Evolutionary conservation across 2,329 filamentous ascomycete species (phyloP).

Genomic region (Curvularia lunata): DNA sequence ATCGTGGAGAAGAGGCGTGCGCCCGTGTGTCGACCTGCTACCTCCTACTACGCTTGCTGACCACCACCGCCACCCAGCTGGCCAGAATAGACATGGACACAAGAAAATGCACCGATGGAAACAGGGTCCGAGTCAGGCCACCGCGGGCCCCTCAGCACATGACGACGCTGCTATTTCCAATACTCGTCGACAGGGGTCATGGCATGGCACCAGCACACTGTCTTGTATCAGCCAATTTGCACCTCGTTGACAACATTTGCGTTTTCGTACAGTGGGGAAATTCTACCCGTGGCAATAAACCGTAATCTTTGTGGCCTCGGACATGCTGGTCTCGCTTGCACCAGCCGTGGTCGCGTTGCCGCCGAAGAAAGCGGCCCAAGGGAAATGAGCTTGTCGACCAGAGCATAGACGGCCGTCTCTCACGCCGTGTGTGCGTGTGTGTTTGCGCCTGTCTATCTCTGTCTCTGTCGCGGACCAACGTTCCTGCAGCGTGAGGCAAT

Average conservation of each 20-base stretch:
- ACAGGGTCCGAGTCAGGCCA: constrained; percentile 13
- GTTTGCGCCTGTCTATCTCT: not conserved
- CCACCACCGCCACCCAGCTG: constrained; percentile 8
- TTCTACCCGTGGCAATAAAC: constrained; percentile 36
- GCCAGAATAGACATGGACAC: constrained; percentile 6
- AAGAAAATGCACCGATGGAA: constrained; percentile 14
- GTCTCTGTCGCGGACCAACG: constrained; percentile 27
- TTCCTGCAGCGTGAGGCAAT: constrained; percentile 50
- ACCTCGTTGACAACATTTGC: constrained; percentile 27
- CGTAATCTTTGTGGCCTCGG: constrained; percentile 44
- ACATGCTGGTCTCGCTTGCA: constrained; percentile 16
- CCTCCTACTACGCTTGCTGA: constrained; percentile 22
- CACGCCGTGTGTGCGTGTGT: not conserved
- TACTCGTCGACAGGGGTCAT: constrained; percentile 14
- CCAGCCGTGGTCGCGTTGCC: not conserved
- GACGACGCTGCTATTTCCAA: constrained; percentile 21
- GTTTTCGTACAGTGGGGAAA: constrained; percentile 38
- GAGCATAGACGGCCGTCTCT: not conserved
- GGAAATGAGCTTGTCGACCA: not conserved
- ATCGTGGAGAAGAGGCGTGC: constrained; percentile 43
- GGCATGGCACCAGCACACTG: constrained; percentile 14
- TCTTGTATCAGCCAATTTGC: constrained; percentile 31
- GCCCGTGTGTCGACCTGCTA: constrained; percentile 42
- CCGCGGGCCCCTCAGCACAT: constrained; percentile 13
- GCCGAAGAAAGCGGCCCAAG: not conserved